These are phyloP conservation scores for Fusarium begoniae DNA, from an alignment of 2,329 filamentous ascomycete genomes.

Conservation along the genomic window DNA sequence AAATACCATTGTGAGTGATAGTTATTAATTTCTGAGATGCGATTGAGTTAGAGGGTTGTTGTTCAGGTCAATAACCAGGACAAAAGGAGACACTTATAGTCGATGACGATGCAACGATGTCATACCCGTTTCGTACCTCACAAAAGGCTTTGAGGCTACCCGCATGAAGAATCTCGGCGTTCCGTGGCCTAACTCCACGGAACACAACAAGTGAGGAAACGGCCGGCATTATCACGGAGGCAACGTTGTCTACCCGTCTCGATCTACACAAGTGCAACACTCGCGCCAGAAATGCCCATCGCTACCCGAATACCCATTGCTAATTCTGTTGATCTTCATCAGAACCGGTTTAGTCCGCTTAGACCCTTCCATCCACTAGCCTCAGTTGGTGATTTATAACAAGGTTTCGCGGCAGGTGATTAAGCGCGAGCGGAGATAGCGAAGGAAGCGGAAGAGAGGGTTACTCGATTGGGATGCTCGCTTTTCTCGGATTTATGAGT, in stretches of 20 bases:
- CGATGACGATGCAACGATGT: background rate
- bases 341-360: background rate
- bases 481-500: background rate
- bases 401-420: background rate
- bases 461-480: background rate
- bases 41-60: background rate
- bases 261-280: background rate
- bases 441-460: background rate
- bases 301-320: background rate
- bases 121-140: background rate
- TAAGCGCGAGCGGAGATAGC: background rate
- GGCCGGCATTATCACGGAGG: background rate
- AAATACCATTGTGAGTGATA: background rate
- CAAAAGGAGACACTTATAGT: background rate
- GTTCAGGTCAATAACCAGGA: background rate
- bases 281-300: background rate
- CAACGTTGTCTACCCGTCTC: background rate
- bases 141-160: background rate
- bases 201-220: background rate
- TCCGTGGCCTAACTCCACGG: background rate
- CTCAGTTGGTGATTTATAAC: background rate
- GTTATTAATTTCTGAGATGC: accelerated
- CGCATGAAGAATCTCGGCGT: background rate
- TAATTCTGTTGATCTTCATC: background rate
- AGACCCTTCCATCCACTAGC: background rate